Evolutionary conservation across 495 filamentous ascomycete genomes (phyloP).

Genomic region (Acidiella bohemica): DNA sequence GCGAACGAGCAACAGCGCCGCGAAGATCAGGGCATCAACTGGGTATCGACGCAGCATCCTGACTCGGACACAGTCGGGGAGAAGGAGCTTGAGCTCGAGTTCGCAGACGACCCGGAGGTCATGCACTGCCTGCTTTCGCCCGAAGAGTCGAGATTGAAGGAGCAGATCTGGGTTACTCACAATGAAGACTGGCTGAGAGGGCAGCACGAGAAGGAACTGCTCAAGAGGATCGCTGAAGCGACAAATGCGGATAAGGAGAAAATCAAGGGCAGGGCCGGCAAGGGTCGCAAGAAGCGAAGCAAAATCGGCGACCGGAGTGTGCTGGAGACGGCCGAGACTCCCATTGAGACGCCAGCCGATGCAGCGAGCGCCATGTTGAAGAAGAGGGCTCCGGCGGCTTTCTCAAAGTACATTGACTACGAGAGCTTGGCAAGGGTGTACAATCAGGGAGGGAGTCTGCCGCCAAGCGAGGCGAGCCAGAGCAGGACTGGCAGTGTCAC

Average conservation of each 20-base stretch:
- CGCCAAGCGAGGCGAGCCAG: background rate
- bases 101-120: constrained; percentile 78
- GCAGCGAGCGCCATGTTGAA: constrained; percentile 20
- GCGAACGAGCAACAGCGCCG: background rate
- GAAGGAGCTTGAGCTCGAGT: background rate
- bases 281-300: constrained; percentile 30
- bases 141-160: constrained; percentile 61
- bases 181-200: constrained; percentile 81
- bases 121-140: constrained; percentile 55
- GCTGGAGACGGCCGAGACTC: constrained; percentile 29
- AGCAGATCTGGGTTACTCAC: constrained; percentile 81
- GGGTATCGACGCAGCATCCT: background rate
- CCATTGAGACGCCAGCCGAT: constrained; percentile 20
- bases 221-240: constrained; percentile 45
- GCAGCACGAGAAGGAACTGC: constrained; percentile 62
- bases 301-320: constrained; percentile 17
- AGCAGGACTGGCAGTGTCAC: background rate
- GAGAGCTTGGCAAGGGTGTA: constrained; percentile 19
- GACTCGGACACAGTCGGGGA: background rate
- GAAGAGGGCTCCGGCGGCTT: constrained; percentile 10
- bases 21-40: background rate
- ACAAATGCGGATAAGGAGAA: constrained; percentile 34
- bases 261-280: constrained; percentile 31
- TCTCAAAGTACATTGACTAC: constrained; percentile 22
- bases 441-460: constrained; percentile 4